Conservation (phyloP, 1,139 yeast genomes). For the Pichia sp. region DNA sequence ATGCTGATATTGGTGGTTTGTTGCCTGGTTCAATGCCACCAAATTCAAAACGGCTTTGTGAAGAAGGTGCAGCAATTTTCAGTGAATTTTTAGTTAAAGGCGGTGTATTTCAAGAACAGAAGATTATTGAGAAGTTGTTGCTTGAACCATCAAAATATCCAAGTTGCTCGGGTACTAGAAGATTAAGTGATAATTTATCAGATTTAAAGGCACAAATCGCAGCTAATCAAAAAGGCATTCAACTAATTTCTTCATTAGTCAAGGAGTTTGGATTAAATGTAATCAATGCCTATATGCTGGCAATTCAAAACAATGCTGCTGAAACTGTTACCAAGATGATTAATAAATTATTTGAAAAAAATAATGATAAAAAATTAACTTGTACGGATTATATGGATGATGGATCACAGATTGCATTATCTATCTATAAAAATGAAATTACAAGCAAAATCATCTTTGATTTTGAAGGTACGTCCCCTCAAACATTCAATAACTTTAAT, state of each 20-base stretch:
- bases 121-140: slow-evolving; percentile 37
- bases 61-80: slow-evolving; percentile 58
- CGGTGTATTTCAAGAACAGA: slow-evolving; percentile 51
- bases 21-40: slow-evolving; percentile 66
- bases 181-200: slow-evolving; percentile 51
- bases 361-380: slow-evolving; percentile 32
- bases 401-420: slow-evolving; percentile 46
- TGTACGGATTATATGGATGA: slow-evolving; percentile 57
- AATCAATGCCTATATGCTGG: slow-evolving; percentile 54
- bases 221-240: slow-evolving; percentile 58
- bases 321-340: slow-evolving; percentile 39
- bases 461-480: slow-evolving; percentile 45
- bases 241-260: slow-evolving; percentile 42
- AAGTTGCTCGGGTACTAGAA: slow-evolving; percentile 57
- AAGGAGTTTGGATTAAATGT: slow-evolving; percentile 44
- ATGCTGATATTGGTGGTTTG: slow-evolving; percentile 62
- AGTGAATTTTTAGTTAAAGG: slow-evolving; percentile 49
- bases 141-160: slow-evolving; percentile 47
- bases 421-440: slow-evolving; percentile 35
- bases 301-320: slow-evolving; percentile 57
- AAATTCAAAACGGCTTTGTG: slow-evolving; percentile 51
- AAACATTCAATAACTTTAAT: slow-evolving; percentile 38
- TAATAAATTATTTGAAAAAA: slow-evolving; percentile 25
- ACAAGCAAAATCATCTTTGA: slow-evolving; percentile 44
- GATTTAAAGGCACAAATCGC: slow-evolving; percentile 65